phyloP scores from a whole-genome alignment of 2,329 filamentous ascomycete species.

The Alternaria burnsii region DNA sequence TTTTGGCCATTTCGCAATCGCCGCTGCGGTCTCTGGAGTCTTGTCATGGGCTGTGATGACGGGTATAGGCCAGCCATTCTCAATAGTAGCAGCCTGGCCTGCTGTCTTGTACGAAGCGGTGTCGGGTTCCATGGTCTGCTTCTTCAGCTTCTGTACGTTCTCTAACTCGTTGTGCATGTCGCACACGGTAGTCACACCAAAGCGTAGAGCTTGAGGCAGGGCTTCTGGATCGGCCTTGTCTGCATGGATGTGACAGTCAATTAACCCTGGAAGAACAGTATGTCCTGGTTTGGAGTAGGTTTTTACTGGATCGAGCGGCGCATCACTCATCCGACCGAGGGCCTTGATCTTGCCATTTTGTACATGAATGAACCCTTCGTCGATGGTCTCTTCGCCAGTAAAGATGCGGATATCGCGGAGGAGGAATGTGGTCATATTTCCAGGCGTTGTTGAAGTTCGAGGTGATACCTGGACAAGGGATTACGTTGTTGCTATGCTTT shows the following conservation, averaged over 20 bases:
- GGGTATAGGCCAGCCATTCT: conserved; percentile 61
- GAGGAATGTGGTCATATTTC: conserved; percentile 49
- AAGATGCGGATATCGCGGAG: conserved; percentile 58
- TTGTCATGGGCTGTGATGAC: conserved; percentile 54
- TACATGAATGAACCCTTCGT: conserved; percentile 54
- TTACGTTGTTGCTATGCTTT: not conserved
- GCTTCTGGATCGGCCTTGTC: conserved; percentile 52
- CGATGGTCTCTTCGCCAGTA: conserved; percentile 55
- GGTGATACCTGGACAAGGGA: not conserved
- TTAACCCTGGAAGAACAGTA: conserved; percentile 60
- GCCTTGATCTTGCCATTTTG: conserved; percentile 53
- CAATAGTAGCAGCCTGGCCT: conserved; percentile 60
- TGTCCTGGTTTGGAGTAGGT: conserved; percentile 56
- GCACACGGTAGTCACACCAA: conserved; percentile 62
- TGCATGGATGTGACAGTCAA: conserved; percentile 61
- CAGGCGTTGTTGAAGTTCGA: not conserved
- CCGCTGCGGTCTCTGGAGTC: conserved; percentile 46
- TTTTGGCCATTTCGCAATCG: conserved; percentile 59
- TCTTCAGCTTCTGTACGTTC: conserved; percentile 40
- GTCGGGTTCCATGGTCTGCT: conserved; percentile 39
- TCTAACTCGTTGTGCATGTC: conserved; percentile 57
- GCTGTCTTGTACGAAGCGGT: conserved; percentile 61
- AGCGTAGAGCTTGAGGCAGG: conserved; percentile 56
- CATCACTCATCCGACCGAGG: conserved; percentile 32
- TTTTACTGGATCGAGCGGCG: conserved; percentile 23